Base-by-base conservation (phyloP, 768 basidiomycete species). In the Harrya chromipes region DNA sequence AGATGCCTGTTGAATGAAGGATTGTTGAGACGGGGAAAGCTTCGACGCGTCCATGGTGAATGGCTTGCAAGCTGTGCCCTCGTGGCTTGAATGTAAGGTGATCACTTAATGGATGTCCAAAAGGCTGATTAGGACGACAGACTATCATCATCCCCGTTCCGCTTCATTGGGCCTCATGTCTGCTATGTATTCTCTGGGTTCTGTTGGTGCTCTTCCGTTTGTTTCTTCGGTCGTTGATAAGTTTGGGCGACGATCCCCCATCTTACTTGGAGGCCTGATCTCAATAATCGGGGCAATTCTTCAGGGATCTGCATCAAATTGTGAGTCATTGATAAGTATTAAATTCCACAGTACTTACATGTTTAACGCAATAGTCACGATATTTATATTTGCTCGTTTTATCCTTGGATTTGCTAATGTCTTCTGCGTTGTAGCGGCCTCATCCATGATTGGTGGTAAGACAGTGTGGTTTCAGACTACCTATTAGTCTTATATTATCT, bases 171-270 rank as follows among this genome's bases (percentile, higher is more conserved):
- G 82, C n/a, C 63, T 81, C 16, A 79, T 82, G 69, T 78, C 75
- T 13, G 70, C 81, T 2, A 74, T 81, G 58, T 84, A 83, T 58
- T 79, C 81, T 1, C 72, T 84, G n/a, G 83, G 83, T 7, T 76
- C 77, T 3, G 73, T 85, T 26, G 54, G 70, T 17, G 76, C 79
- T 0, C 62, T 84, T 5, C 83, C 83, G 0, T 62, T 80, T 20
- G 58, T 44, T 4, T 40, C 58, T 9, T 34, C 4, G 0, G 6
- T 50, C 16, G 49, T 49, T 23, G 58, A 59, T 24, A 56, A 36
- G 11, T 11, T 50, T 3, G 58, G 58, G 23, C 49, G 58, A n/a
- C 54, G 58, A 19, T 40, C 39, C 19, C 37, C 60, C 0, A 61
- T 61, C 53, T 31, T 61, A 1, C 35, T 61, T 7, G 59, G 51